A percentile compares a stretch with the other conserved stretches of the same genome.
These are phyloP conservation scores for Metschnikowia henanensis DNA, from an alignment of 805 yeast genomes.

Conservation along the genomic window DNA sequence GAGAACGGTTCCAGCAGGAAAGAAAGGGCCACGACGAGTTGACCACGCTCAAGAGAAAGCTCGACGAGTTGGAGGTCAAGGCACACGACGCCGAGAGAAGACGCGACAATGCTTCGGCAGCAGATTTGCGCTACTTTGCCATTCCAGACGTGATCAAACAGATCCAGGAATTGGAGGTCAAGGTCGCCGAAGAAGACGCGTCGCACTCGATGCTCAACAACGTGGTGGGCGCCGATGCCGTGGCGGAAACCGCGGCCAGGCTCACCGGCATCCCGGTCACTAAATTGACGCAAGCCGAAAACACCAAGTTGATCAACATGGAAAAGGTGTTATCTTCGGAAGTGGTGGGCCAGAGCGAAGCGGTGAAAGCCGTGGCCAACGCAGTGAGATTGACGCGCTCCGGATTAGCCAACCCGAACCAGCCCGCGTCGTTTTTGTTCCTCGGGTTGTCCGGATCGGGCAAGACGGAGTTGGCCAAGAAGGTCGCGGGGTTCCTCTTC, in stretches of 20 bases:
- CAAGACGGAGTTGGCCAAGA: conserved; percentile 97
- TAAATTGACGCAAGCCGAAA: conserved; percentile 93
- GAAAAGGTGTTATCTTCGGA: conserved; percentile 77
- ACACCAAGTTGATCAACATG: conserved; percentile 91
- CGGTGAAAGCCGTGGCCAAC: conserved; percentile 94
- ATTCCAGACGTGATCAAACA: conserved; percentile 86
- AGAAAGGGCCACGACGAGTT: conserved; percentile 89
- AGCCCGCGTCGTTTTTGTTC: conserved; percentile 94
- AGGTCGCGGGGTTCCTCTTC: conserved; percentile 92
- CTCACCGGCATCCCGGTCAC: conserved; percentile 96
- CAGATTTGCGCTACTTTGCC: conserved; percentile 95
- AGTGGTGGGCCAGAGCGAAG: conserved; percentile 95
- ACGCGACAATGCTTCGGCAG: conserved; percentile 90
- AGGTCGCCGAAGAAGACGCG: conserved; percentile 75
- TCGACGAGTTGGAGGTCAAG: conserved; percentile 90
- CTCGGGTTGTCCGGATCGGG: conserved; percentile 97
- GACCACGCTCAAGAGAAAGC: conserved; percentile 82
- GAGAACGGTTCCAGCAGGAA: conserved; percentile 82
- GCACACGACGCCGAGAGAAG: conserved; percentile 98
- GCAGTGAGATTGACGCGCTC: conserved; percentile 92
- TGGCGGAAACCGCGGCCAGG: conserved; percentile 96
- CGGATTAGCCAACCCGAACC: conserved; percentile 93
- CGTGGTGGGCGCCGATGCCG: conserved; percentile 85
- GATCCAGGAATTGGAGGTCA: conserved; percentile 71
- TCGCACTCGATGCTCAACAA: conserved; percentile 74